Evolutionary conservation across 176 grass and related monocot species (phyloP).

Genomic region (Ananas comosus): DNA sequence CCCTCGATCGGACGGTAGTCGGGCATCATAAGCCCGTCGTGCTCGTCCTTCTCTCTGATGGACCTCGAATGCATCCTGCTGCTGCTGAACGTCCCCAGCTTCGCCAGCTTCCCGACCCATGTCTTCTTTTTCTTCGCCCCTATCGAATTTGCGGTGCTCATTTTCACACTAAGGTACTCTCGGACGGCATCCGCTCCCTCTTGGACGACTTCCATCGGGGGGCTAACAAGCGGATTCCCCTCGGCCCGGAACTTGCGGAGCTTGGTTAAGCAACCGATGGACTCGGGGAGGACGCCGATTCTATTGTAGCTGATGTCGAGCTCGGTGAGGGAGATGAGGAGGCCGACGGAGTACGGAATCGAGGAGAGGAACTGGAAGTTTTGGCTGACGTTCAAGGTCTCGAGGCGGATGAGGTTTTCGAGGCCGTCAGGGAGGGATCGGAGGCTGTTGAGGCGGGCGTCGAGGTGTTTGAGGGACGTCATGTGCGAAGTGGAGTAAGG

Average conservation of each 20-base stretch:
- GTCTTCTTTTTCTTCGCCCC: neutral
- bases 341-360: conserved; percentile 20
- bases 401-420: conserved; percentile 21
- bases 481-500: conserved; percentile 28
- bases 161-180: conserved; percentile 13
- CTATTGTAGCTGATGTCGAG: conserved; percentile 32
- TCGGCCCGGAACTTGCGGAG: conserved; percentile 18
- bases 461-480: conserved; percentile 22
- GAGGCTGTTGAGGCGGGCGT: conserved; percentile 27
- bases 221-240: conserved; percentile 20
- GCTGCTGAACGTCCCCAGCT: neutral
- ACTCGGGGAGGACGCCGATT: conserved; percentile 19
- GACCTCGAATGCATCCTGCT: neutral
- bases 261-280: conserved; percentile 19
- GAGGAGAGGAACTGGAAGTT: conserved; percentile 21
- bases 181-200: conserved; percentile 10
- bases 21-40: neutral
- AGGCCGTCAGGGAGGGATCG: conserved; percentile 23
- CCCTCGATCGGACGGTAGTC: neutral
- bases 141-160: neutral
- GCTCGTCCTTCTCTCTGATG: neutral
- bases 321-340: conserved; percentile 17
- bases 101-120: neutral
- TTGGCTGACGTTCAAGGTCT: conserved; percentile 24
- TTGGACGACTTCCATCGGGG: conserved; percentile 22